phyloP scores from a whole-genome alignment of 2,329 filamentous ascomycete species.

The Colletotrichum liaoningense region DNA sequence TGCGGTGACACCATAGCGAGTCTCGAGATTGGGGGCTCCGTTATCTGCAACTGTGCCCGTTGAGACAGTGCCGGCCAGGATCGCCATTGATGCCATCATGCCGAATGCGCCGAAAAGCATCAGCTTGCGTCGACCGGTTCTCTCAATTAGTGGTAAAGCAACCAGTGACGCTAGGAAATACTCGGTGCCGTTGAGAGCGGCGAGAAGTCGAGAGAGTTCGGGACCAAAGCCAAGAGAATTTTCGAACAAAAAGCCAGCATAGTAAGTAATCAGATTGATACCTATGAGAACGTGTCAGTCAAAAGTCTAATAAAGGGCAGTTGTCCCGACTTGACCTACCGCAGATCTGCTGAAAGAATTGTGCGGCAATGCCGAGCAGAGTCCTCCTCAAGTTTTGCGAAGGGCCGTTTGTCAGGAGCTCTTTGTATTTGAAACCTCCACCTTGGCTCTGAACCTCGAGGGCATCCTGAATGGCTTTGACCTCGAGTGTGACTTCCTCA shows the following conservation, averaged over 20 bases:
- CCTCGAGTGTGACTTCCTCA: slow-evolving; percentile 38
- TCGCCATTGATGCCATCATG: slow-evolving; percentile 70
- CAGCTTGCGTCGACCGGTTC: slow-evolving; percentile 68
- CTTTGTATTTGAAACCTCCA: slow-evolving; percentile 37
- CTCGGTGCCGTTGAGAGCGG: slow-evolving; percentile 62
- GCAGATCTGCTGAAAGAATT: slow-evolving; percentile 43
- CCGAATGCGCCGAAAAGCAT: slow-evolving; percentile 74
- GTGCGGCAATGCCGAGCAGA: slow-evolving; percentile 48
- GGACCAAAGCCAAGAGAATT: slow-evolving; percentile 58
- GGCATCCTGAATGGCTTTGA: slow-evolving; percentile 39
- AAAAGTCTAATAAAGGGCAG: neutral
- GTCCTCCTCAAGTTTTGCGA: slow-evolving; percentile 75
- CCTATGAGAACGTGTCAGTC: slow-evolving; percentile 1
- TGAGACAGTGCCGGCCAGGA: slow-evolving; percentile 52
- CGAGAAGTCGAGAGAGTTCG: slow-evolving; percentile 62
- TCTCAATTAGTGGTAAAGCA: slow-evolving; percentile 56
- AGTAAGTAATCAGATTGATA: slow-evolving; percentile 51
- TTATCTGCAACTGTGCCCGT: slow-evolving; percentile 44
- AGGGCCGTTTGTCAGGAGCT: slow-evolving; percentile 65
- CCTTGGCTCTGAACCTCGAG: slow-evolving; percentile 41
- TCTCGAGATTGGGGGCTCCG: slow-evolving; percentile 42
- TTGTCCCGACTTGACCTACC: neutral
- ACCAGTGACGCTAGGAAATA: slow-evolving; percentile 53
- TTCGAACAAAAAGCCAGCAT: slow-evolving; percentile 47
- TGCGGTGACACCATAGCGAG: slow-evolving; percentile 44